phyloP scores from a whole-genome alignment of 164 flowering plant genomes.

The Umbellularia californica region DNA sequence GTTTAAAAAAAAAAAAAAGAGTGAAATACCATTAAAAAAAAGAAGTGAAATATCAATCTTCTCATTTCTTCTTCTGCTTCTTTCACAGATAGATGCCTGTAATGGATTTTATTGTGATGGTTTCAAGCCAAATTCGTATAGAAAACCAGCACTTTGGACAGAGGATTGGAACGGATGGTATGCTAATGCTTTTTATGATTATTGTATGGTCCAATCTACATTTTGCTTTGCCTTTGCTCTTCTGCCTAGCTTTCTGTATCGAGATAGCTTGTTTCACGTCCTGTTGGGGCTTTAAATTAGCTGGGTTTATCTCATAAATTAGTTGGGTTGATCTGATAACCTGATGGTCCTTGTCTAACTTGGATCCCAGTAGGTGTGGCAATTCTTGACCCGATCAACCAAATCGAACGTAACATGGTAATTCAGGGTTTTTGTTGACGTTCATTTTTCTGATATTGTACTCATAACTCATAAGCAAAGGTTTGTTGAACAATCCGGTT shows the following conservation, averaged over 20 bases:
- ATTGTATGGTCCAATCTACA: conserved; percentile 2
- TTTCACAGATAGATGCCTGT: conserved; percentile 78
- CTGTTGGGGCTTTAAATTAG: not conserved
- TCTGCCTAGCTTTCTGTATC: not conserved
- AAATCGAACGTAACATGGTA: not conserved
- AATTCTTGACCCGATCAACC: not conserved
- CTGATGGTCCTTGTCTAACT: not conserved
- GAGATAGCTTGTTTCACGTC: not conserved
- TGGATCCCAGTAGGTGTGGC: not conserved
- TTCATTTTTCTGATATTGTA: too few relatives aligned
- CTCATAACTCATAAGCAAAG: too few relatives aligned
- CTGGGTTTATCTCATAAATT: not conserved
- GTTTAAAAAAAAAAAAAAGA: too few relatives aligned
- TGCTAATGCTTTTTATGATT: conserved; percentile 15
- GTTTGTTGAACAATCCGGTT: too few relatives aligned
- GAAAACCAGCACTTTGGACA: conserved; percentile 84
- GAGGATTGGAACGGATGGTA: conserved; percentile 99
- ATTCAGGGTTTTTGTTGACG: too few relatives aligned
- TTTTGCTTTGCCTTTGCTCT: not conserved
- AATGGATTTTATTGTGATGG: conserved; percentile 92
- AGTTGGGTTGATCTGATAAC: not conserved
- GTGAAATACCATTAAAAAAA: too few relatives aligned
- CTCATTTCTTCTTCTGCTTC: conserved; percentile 5
- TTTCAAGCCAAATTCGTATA: conserved; percentile 68
- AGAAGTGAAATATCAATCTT: not conserved